Base-by-base conservation (phyloP, 257 asterid genomes). In the Thymus quinquecostatus region DNA sequence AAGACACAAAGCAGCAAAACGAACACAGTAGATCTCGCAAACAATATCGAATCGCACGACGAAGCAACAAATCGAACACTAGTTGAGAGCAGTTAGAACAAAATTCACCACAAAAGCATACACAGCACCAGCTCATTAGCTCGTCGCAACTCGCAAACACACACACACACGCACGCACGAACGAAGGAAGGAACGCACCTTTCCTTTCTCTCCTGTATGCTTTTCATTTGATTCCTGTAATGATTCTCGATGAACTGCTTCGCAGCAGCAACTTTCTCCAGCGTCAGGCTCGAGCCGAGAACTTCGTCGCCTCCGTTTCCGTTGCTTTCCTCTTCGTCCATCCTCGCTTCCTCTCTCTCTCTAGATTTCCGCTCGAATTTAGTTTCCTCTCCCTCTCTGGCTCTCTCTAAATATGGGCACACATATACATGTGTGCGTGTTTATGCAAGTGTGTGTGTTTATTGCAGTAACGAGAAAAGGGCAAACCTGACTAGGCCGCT, bases 261-360 rank as follows among this genome's bases (percentile, higher is more conserved):
- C 0, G 97, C 97, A 58, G 97, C 97, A 36, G 96, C 96, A 3
- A 92, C 97, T 82, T 89, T 92, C 79, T 92, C 97, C 90, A 92
- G 89, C 51, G 97, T 92, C 72, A 82, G 79, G 79, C 88, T 92
- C 34, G 97, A 92, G 33, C 95, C 96, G 32, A 82, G 83, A 75
- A 83, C 78, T 78, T 89, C 97, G 56, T 82, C 95, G 74, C 81
- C 90, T 5, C 80, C 68, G 41, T 73, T 77, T 8, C 50, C 50
- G 58, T 28, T 73, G 55, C 51, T 64, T 32, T 38, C 80, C 66
- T 72, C 82, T 70, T 43, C 87, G 38, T 88, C 91, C 89, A 84
- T 87, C 72, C 70, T 58, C 54, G 56, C 79, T 71, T 64, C 60
- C 55, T 32, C 73, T 50, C 71, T 75, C 69, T 67, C 77, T 64